These are phyloP conservation scores for Lepidium africanum DNA, from an alignment of 345 rosid genomes.

Conservation along the genomic window DNA sequence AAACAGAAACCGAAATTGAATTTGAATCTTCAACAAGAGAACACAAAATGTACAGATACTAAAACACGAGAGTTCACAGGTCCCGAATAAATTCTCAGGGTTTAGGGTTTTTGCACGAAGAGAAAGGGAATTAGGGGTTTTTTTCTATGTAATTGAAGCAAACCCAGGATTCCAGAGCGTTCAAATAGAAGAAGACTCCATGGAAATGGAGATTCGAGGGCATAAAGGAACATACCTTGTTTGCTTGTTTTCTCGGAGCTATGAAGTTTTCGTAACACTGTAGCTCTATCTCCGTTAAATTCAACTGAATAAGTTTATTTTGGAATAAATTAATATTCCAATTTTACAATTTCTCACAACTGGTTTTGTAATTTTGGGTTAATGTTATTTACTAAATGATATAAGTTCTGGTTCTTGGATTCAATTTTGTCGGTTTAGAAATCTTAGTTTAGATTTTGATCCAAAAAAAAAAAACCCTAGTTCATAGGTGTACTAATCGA, in stretches of 20 bases:
- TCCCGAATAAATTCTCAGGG: neutral
- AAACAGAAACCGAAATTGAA: neutral
- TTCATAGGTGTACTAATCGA: too few species aligned
- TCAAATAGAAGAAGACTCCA: conserved; percentile 1
- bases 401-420: too few species aligned
- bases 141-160: neutral
- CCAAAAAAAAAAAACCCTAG: too few species aligned
- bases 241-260: neutral
- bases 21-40: neutral
- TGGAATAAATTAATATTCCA: neutral
- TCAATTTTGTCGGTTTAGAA: too few species aligned
- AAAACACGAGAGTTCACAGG: neutral
- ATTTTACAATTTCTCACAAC: neutral
- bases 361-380: neutral
- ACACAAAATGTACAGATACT: neutral
- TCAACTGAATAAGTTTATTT: neutral
- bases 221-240: conserved; percentile 1
- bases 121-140: neutral
- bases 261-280: neutral
- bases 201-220: neutral
- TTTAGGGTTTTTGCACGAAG: conserved; percentile 23
- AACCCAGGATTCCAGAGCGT: neutral
- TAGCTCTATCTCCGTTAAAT: conserved; percentile 5
- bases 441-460: too few species aligned
- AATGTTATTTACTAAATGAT: too few species aligned